These are phyloP conservation scores for Kurtzmaniella fragi DNA, from an alignment of 805 yeast genomes.

Conservation along the genomic window DNA sequence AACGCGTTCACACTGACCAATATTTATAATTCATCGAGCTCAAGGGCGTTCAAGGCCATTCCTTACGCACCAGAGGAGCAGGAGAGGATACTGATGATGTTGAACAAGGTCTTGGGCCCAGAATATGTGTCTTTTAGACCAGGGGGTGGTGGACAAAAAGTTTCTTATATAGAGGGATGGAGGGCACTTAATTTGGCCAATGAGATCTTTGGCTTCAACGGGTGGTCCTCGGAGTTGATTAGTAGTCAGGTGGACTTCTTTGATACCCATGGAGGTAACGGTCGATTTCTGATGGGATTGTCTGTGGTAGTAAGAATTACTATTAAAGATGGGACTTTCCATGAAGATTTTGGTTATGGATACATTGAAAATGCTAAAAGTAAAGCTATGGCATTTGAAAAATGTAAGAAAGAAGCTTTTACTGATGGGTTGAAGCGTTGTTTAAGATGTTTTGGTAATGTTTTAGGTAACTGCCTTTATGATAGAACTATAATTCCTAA, in stretches of 20 bases:
- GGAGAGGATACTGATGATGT: constrained; percentile 25
- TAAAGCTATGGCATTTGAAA: constrained; percentile 70
- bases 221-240: constrained; percentile 74
- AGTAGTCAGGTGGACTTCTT: constrained; percentile 63
- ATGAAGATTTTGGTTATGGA: constrained; percentile 76
- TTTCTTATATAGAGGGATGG: constrained; percentile 81
- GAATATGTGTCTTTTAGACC: constrained; percentile 73
- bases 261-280: constrained; percentile 54
- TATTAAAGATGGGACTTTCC: constrained; percentile 75
- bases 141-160: constrained; percentile 66
- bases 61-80: constrained; percentile 30
- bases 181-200: constrained; percentile 75
- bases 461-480: constrained; percentile 79
- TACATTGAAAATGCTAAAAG: constrained; percentile 64
- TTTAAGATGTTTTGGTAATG: constrained; percentile 73
- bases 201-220: constrained; percentile 77
- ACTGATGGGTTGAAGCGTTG: constrained; percentile 80
- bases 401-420: constrained; percentile 80
- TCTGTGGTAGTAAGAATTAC: constrained; percentile 69
- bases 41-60: constrained; percentile 12
- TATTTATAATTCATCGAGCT: background rate
- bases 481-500: constrained; percentile 61
- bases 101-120: constrained; percentile 55
- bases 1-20: too few species aligned
- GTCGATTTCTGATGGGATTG: constrained; percentile 57